Percentiles rank a stretch among this genome's conserved stretches.
phyloP scores from a whole-genome alignment of 495 filamentous ascomycete genomes.

The Neurospora sp. region DNA sequence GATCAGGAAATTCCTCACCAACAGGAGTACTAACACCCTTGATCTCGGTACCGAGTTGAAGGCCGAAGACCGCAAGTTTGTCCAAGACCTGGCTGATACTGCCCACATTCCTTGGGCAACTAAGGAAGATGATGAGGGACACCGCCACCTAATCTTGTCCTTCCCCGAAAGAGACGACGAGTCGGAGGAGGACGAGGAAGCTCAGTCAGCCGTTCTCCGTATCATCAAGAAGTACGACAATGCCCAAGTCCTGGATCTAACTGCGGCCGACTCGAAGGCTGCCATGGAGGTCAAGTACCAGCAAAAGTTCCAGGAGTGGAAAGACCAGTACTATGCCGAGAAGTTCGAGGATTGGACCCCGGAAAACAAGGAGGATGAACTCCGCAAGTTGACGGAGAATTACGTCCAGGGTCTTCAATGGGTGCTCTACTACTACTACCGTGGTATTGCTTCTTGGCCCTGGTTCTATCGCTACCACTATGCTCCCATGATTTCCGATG shows the following conservation, averaged over 20 bases:
- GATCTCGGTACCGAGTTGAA: conserved; percentile 66
- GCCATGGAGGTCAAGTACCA: conserved; percentile 76
- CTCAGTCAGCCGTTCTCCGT: conserved; percentile 67
- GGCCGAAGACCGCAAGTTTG: conserved; percentile 83
- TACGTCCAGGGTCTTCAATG: conserved; percentile 97
- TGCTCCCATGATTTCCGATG: conserved; percentile 84
- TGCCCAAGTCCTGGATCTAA: conserved; percentile 73
- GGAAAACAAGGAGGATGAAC: conserved; percentile 63
- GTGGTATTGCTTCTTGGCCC: conserved; percentile 93
- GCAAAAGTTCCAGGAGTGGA: conserved; percentile 81
- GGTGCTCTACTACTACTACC: conserved; percentile 98
- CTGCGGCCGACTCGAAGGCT: conserved; percentile 63
- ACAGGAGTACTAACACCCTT: conserved; percentile 42
- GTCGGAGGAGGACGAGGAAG: conserved; percentile 77
- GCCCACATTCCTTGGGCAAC: conserved; percentile 77
- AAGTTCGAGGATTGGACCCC: conserved; percentile 82
- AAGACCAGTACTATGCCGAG: conserved; percentile 78
- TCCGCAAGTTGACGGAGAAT: conserved; percentile 81
- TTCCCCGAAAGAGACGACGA: conserved; percentile 42
- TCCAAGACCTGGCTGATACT: conserved; percentile 75
- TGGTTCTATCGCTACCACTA: conserved; percentile 98
- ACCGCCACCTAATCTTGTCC: conserved; percentile 67
- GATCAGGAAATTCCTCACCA: conserved; percentile 72
- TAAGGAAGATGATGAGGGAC: conserved; percentile 64
- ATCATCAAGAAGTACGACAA: conserved; percentile 85